These are phyloP conservation scores for Chlamydomonas sphaeroides DNA, from an alignment of 139 green algal species.

Conservation along the genomic window DNA sequence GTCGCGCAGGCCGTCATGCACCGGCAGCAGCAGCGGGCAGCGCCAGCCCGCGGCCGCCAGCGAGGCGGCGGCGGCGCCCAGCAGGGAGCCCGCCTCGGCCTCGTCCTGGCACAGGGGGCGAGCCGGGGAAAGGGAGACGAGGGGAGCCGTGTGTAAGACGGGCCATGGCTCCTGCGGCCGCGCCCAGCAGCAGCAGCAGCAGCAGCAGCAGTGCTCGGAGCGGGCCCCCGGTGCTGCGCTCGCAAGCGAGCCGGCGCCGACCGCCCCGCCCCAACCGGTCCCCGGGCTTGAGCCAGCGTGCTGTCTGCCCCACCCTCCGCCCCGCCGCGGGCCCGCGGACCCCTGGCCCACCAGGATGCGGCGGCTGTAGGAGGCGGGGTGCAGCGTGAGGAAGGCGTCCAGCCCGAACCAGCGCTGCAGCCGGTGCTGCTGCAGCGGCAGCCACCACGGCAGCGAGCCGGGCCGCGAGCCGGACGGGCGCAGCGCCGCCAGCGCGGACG, in stretches of 20 bases:
- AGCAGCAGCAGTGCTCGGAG: too few relatives aligned
- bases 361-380: constrained; percentile 74
- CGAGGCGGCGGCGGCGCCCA: constrained; percentile 65
- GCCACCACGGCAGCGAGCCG: constrained; percentile 41
- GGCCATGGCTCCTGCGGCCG: too few relatives aligned
- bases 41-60: constrained; percentile 47
- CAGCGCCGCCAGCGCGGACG: neutral
- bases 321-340: too few relatives aligned
- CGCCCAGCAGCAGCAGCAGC: too few relatives aligned
- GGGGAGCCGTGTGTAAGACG: neutral
- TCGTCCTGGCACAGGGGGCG: constrained; percentile 9
- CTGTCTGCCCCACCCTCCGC: too few relatives aligned
- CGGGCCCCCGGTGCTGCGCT: too few relatives aligned
- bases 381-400: constrained; percentile 69
- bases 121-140: neutral
- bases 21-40: constrained; percentile 78
- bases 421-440: constrained; percentile 51
- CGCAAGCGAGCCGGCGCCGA: too few relatives aligned
- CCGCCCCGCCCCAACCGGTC: too few relatives aligned
- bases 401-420: constrained; percentile 84
- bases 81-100: constrained; percentile 68
- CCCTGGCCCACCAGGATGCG: constrained; percentile 58
- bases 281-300: too few relatives aligned
- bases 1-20: constrained; percentile 81
- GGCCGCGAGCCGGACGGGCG: neutral